These are phyloP conservation scores for Moesziomyces antarcticus DNA, from an alignment of 1,284 basidiomycete species.

Conservation along the genomic window DNA sequence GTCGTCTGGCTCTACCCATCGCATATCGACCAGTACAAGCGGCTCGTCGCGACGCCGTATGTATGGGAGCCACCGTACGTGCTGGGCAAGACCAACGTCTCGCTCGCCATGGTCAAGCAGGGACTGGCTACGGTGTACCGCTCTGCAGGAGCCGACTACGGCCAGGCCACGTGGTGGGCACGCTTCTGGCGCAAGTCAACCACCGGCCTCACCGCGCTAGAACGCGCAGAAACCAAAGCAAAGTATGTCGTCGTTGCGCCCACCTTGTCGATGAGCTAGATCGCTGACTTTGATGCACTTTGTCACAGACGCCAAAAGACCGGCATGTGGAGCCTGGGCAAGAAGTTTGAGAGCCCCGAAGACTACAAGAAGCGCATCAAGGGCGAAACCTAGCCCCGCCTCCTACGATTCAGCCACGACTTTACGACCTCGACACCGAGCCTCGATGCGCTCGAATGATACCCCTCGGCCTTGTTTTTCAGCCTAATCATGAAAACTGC, in stretches of 20 bases:
- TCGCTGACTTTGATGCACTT: not conserved
- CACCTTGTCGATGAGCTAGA: not conserved
- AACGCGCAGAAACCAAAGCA: conserved; percentile 54
- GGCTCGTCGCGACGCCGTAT: conserved; percentile 65
- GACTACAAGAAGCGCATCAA: conserved; percentile 56
- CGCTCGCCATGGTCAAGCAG: conserved; percentile 55
- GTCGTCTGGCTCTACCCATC: conserved; percentile 56
- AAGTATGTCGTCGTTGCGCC: conserved; percentile 25
- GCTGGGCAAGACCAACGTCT: conserved; percentile 64
- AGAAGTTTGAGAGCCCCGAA: conserved; percentile 56
- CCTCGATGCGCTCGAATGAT: not conserved
- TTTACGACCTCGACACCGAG: not conserved
- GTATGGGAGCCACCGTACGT: conserved; percentile 62
- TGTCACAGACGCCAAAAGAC: conserved; percentile 16
- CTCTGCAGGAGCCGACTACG: conserved; percentile 61
- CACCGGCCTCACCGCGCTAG: conserved; percentile 45
- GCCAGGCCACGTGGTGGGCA: conserved; percentile 53
- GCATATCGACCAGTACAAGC: conserved; percentile 66
- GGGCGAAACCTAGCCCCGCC: conserved; percentile 8
- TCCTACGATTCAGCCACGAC: not conserved
- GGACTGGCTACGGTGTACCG: conserved; percentile 65
- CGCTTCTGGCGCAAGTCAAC: conserved; percentile 47
- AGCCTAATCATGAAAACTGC: not conserved
- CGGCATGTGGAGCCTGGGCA: conserved; percentile 59
- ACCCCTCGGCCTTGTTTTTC: not conserved